phyloP scores from a whole-genome alignment of 495 filamentous ascomycete genomes.

The Aspergillus kassunensis region DNA sequence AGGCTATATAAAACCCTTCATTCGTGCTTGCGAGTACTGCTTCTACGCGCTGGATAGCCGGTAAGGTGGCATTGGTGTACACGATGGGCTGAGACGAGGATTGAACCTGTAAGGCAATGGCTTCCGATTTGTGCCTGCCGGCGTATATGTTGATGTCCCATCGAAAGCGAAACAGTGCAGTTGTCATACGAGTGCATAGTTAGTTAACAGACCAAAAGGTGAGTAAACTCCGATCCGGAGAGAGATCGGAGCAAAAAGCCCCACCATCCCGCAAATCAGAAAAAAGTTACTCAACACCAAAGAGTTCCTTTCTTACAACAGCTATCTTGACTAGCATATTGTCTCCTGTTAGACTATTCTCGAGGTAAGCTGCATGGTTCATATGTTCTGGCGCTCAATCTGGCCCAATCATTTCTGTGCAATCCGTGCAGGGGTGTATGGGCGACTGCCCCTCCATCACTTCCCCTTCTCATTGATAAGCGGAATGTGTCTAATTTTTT shows the following conservation, averaged over 20 bases:
- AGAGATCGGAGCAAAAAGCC: constrained; percentile 14
- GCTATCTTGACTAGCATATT: constrained; percentile 20
- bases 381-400: background rate
- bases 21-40: no score
- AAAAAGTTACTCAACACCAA: constrained; percentile 12
- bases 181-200: no score
- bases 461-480: background rate
- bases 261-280: constrained; percentile 14
- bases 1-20: no score
- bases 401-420: background rate
- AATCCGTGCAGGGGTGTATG: constrained; percentile 3
- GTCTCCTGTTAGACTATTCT: constrained; percentile 27
- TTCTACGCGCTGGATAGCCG: no score
- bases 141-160: no score
- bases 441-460: constrained; percentile 1
- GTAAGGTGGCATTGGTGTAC: no score
- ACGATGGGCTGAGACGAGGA: no score
- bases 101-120: no score
- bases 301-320: background rate
- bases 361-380: constrained; percentile 2
- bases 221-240: no score
- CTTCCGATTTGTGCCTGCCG: no score
- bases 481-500: background rate
- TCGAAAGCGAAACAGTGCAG: no score
- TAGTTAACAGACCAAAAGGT: no score